These are phyloP conservation scores for Paramecium octaurelia DNA, from an alignment of 73 alveolate species.

Conservation along the genomic window DNA sequence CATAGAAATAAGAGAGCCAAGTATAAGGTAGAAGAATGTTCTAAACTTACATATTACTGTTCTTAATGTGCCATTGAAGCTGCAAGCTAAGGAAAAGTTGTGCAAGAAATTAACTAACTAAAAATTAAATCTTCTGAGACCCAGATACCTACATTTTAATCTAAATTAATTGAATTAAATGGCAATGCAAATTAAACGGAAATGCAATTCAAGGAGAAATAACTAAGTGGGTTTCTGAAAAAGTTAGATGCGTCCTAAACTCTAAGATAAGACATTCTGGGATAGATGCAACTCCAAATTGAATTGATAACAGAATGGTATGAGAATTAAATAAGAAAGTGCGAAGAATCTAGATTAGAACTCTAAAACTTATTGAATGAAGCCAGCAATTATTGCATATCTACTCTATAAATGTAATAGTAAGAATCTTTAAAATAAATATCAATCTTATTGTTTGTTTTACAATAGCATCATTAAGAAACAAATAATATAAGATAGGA, in stretches of 20 bases:
- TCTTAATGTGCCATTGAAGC: slow-evolving; percentile 18
- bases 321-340: not conserved
- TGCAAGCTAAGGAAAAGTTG: not conserved
- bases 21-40: not conserved
- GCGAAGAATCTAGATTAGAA: not conserved
- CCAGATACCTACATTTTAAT: not conserved
- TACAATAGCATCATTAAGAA: not conserved
- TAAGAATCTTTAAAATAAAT: not conserved
- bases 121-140: not conserved
- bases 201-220: not conserved
- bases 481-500: not conserved
- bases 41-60: not conserved
- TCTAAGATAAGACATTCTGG: not conserved
- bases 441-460: not conserved
- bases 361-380: not conserved
- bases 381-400: not conserved
- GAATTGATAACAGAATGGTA: not conserved
- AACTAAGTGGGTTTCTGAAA: not conserved
- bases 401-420: not conserved
- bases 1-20: slow-evolving; percentile 35
- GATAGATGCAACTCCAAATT: not conserved
- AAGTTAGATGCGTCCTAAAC: not conserved
- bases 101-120: not conserved
- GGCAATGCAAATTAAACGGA: not conserved
- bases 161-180: not conserved